Evolutionary conservation across 768 basidiomycete species (phyloP).

Genomic region (Tephrocybe sp.): DNA sequence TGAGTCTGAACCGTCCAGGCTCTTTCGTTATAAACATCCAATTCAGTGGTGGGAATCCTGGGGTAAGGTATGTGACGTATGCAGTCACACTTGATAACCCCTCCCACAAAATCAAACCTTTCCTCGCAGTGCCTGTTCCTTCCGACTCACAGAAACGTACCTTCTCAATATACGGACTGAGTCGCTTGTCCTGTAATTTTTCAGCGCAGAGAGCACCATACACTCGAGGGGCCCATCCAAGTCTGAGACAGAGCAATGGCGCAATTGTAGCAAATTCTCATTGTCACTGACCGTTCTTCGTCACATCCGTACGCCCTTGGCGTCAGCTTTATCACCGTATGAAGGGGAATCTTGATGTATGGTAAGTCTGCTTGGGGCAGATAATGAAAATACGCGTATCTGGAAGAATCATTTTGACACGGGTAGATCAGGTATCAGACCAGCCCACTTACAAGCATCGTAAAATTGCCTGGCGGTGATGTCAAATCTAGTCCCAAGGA

Average conservation of each 20-base stretch:
- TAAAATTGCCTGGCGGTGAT: conserved; percentile 60
- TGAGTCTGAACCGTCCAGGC: neutral
- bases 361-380: conserved; percentile 91
- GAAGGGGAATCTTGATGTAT: conserved; percentile 95
- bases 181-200: too few relatives aligned
- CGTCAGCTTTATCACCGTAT: conserved; percentile 97
- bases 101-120: neutral
- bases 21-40: conserved; percentile 17
- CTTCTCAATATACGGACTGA: too few relatives aligned
- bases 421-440: conserved; percentile 14
- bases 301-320: conserved; percentile 99
- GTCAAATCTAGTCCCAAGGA: neutral
- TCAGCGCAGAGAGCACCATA: too few relatives aligned
- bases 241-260: too few relatives aligned
- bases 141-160: neutral
- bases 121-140: neutral
- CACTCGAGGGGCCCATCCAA: too few relatives aligned
- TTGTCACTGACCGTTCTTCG: conserved; percentile 77
- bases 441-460: conserved; percentile 64
- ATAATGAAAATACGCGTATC: conserved; percentile 97
- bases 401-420: conserved; percentile 26
- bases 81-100: conserved; percentile 9
- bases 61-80: conserved; percentile 18
- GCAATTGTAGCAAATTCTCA: too few relatives aligned
- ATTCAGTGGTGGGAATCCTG: conserved; percentile 27